Base-by-base conservation (phyloP, 768 basidiomycete species). In the Austroboletus eburneus region DNA sequence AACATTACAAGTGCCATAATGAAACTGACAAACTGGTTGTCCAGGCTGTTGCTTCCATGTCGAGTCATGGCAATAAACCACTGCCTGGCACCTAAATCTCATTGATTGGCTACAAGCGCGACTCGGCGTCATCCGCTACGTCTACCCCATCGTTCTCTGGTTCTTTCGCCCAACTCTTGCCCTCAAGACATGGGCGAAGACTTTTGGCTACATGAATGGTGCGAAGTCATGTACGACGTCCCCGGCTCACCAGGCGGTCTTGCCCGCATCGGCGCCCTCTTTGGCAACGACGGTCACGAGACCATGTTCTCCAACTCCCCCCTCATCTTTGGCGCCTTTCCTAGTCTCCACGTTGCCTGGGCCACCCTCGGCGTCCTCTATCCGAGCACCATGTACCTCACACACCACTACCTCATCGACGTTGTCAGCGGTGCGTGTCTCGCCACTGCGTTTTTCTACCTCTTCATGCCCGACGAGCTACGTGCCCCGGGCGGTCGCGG, bases 351-450 rank as follows among this genome's bases (percentile, higher is more conserved):
- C 66, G 82, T 93, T 1, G 95, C 80, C 3, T 86, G 82, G 62
- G 89, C 89, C 2, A 96, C 94, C 4, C 80, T 97, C 56, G 91
- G 91, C 7, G 70, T 90, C 16, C 78, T 99, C 4, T 98, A 95
- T 66, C 98, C 95, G 96, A 85, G 90, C 9, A 97, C 95, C 20
- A 98, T 98, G 95, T 97, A 95, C 72, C 85, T 95, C 58, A 91
- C 90, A 4, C 92, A 96, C 67, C 95, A 98, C 71, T 98, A 98
- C 74, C 86, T 99, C 61, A 93, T 99, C 69, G 96, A 99, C 62
- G 90, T 97, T 62, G 90, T 92, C 40, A 89, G 84, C 9, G 96
- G 96, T 13, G 90, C 87, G 0, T 95, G 93, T 62, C 78, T 99
- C 52, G 86, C 94, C 39, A 84, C 86, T 30, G 77, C 79, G 17